phyloP scores from a whole-genome alignment of 345 rosid species.

The Zanthoxylum bungeanum region DNA sequence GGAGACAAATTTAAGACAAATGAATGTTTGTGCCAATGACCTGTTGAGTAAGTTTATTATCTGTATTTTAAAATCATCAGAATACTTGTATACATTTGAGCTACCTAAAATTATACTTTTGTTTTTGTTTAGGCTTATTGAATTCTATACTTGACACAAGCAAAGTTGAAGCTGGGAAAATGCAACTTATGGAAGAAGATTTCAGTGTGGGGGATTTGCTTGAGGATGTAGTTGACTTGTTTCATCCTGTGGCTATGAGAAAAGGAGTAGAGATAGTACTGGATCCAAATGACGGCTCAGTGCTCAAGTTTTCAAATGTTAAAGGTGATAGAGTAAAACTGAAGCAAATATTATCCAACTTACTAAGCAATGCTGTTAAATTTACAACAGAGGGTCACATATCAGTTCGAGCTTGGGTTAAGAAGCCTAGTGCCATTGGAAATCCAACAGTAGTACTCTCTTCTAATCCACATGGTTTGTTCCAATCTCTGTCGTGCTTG shows the following conservation, averaged over 20 bases:
- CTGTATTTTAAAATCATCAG: too few relatives aligned
- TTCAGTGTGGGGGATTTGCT: slow-evolving; percentile 54
- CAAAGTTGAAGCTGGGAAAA: slow-evolving; percentile 80
- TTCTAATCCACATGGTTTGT: slow-evolving; percentile 24
- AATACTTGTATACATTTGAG: too few relatives aligned
- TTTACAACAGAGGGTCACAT: slow-evolving; percentile 68
- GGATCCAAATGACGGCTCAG: slow-evolving; percentile 59
- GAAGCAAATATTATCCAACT: slow-evolving; percentile 55
- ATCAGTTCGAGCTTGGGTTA: slow-evolving; percentile 55
- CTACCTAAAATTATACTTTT: background rate
- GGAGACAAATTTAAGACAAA: slow-evolving; percentile 37
- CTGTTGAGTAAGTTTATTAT: slow-evolving; percentile 43
- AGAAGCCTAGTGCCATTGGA: slow-evolving; percentile 40
- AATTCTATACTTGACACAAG: slow-evolving; percentile 71
- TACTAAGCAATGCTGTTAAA: slow-evolving; percentile 79
- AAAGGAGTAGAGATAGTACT: slow-evolving; percentile 69
- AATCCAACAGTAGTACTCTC: slow-evolving; percentile 30
- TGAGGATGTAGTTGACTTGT: slow-evolving; percentile 59
- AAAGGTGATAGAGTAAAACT: slow-evolving; percentile 63
- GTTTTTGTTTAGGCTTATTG: slow-evolving; percentile 44
- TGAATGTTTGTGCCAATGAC: slow-evolving; percentile 50
- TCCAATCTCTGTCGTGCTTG: slow-evolving; percentile 20
- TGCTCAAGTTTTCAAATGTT: slow-evolving; percentile 41
- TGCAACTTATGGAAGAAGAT: slow-evolving; percentile 67
- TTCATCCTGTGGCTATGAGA: slow-evolving; percentile 50